Evolutionary conservation across 495 filamentous ascomycete species (phyloP), one percentile per base, ranked within the genome.

Genomic region (Penicillium tannophilum): DNA sequence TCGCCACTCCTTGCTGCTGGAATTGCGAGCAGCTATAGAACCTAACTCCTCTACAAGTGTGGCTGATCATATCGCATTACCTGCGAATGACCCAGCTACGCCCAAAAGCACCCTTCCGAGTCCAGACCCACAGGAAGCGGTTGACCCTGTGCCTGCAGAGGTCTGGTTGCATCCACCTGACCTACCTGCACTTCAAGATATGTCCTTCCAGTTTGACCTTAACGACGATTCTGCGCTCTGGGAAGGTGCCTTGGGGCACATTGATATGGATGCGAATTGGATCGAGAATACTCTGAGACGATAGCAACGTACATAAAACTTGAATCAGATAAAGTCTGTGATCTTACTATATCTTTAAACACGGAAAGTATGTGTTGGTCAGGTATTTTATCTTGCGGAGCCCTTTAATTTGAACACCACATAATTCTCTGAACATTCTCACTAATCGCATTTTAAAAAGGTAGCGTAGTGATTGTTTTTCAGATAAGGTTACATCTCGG

Each of bases 221-320:
- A 70, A 73, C 50, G 72, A 76, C 39, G 73, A 76, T 36, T 65
- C 73, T 1, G 73, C 68, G 19, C 55, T 76, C 6, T 76, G 73
- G 73, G 73, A 76, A 45, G 70, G 68, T 28, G 73, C 72, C 7
- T 60, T 76, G 50, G 45, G 20, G 20, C 20, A 23, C 20, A 76
- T 76, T 55, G 72, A 76, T 26, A 76, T 75, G 72, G 72, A 75
- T 58, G 72, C 71, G 0, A 71, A 75, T 45, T 75, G 71, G 72
- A 75, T 76, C 63, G 73, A 76, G 49, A 74, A 63, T 54, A 70
- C 69, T 0, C 58, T 76, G 36, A 63, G 65, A 35, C 62, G 65
- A 52, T 72, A 62, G 43, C 10, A 16, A 44, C 33, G 36, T 43
- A 53, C 12, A 26, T 26, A 23, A 7, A 23, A 26, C 4, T 28